Percentiles rank a stretch among this genome's conserved stretches.
Conservation (phyloP, 805 yeast genomes). For the Dipodascus geniculatus region DNA sequence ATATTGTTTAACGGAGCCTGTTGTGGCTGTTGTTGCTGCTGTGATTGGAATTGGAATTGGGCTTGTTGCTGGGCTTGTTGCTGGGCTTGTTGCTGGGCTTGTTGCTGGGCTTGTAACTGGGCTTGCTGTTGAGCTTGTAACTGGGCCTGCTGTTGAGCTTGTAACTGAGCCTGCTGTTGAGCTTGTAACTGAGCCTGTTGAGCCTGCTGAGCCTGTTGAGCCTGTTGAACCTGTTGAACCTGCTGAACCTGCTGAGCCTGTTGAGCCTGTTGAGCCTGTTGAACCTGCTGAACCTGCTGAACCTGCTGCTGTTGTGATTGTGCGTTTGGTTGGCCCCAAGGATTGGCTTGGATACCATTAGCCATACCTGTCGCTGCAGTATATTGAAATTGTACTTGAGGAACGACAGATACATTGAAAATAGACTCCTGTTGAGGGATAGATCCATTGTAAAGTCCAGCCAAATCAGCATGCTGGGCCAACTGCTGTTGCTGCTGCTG, state of each 20-base stretch:
- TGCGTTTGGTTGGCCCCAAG: constrained; percentile 4
- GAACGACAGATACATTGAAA: not conserved
- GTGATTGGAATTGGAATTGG: constrained; percentile 13
- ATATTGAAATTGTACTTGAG: not conserved
- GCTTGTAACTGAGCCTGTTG: constrained; percentile 13
- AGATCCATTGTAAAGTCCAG: not conserved
- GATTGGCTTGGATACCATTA: constrained; percentile 4
- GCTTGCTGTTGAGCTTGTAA: constrained; percentile 15
- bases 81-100: constrained; percentile 12
- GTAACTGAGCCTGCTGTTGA: constrained; percentile 15
- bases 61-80: constrained; percentile 14
- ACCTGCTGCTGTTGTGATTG: constrained; percentile 12
- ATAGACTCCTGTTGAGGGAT: constrained; percentile 1
- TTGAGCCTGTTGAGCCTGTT: constrained; percentile 13
- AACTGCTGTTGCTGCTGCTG: constrained; percentile 14
- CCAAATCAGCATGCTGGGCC: constrained; percentile 10
- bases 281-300: constrained; percentile 11
- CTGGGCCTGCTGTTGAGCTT: constrained; percentile 15
- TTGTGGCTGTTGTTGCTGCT: constrained; percentile 14
- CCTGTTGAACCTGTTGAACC: constrained; percentile 9
- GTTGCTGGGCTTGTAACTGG: constrained; percentile 12
- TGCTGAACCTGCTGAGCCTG: constrained; percentile 8
- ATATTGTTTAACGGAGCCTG: constrained; percentile 10
- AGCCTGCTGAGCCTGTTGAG: constrained; percentile 9
- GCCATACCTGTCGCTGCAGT: constrained; percentile 15